Evolutionary conservation across 306 rosid genomes (phyloP).

Genomic region (Sesbania bispinosa): DNA sequence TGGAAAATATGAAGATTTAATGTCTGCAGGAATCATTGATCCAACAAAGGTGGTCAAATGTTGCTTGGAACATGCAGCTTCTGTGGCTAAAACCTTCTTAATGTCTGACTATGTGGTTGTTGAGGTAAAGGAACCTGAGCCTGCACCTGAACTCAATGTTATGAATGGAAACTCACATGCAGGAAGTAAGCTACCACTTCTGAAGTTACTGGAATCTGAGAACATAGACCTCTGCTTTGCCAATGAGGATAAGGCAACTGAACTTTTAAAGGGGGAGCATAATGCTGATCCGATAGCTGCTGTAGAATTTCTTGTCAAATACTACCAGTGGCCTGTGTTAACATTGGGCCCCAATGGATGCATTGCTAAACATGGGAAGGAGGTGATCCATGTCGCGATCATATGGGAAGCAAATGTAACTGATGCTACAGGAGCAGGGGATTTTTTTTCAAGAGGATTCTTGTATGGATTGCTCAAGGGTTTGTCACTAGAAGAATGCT

Average conservation of each 20-base stretch:
- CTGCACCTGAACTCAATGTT: no score
- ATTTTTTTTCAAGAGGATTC: constrained; percentile 83
- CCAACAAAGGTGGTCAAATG: constrained; percentile 99
- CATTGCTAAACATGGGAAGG: constrained; percentile 74
- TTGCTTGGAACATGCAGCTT: constrained; percentile 96
- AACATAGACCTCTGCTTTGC: no score
- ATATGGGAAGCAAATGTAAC: constrained; percentile 58
- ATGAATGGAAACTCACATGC: no score
- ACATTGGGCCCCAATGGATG: constrained; percentile 74
- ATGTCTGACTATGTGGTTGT: constrained; percentile 99
- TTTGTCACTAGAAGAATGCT: constrained; percentile 70
- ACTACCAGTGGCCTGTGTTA: constrained; percentile 84
- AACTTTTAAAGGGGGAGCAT: no score
- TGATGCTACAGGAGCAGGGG: no score
- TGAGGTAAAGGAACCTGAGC: constrained; percentile 95
- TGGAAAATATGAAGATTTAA: constrained; percentile 91
- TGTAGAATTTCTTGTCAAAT: constrained; percentile 57
- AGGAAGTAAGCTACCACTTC: constrained; percentile 53
- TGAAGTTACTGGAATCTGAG: constrained; percentile 60
- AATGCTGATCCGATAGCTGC: constrained; percentile 49
- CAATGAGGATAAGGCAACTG: no score
- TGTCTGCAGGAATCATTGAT: constrained; percentile 97
- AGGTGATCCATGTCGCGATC: constrained; percentile 70
- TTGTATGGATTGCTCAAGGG: constrained; percentile 78
- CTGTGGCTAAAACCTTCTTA: constrained; percentile 94